phyloP scores from a whole-genome alignment of 495 filamentous ascomycete genomes.

The Saxophila tyrrhenica region DNA sequence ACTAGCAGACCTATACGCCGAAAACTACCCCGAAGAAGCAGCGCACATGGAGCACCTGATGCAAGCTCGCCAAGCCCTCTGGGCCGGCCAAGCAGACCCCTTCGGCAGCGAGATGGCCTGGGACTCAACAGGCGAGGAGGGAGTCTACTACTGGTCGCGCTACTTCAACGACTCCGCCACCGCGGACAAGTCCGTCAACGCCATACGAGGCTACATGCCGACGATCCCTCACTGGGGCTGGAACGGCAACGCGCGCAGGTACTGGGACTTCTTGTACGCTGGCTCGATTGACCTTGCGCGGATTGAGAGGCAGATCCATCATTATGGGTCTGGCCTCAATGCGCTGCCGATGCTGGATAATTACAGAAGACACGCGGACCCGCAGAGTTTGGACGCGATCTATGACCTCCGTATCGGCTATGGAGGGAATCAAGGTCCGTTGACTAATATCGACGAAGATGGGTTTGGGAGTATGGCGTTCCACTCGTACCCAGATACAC shows the following conservation, averaged over 20 bases:
- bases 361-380: conserved; percentile 31
- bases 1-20: conserved; percentile 34
- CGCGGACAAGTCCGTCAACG: conserved; percentile 37
- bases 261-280: conserved; percentile 42
- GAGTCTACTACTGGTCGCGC: conserved; percentile 42
- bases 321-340: conserved; percentile 45
- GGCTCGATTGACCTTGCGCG: conserved; percentile 34
- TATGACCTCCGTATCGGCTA: conserved; percentile 36
- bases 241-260: conserved; percentile 43
- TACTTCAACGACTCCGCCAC: conserved; percentile 37
- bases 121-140: conserved; percentile 44
- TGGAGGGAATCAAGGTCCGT: conserved; percentile 36
- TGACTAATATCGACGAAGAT: conserved; percentile 40
- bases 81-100: conserved; percentile 34
- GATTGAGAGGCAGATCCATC: conserved; percentile 45
- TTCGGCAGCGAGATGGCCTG: conserved; percentile 47
- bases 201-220: conserved; percentile 40
- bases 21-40: conserved; percentile 31
- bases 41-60: conserved; percentile 30
- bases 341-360: conserved; percentile 37
- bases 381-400: not conserved
- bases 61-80: conserved; percentile 33
- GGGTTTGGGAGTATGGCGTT: conserved; percentile 41
- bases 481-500: conserved; percentile 40
- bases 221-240: conserved; percentile 44